Percentiles rank a stretch among this genome's conserved stretches.
phyloP scores from a whole-genome alignment of 257 asterid genomes.

The Solanum virginianum region DNA sequence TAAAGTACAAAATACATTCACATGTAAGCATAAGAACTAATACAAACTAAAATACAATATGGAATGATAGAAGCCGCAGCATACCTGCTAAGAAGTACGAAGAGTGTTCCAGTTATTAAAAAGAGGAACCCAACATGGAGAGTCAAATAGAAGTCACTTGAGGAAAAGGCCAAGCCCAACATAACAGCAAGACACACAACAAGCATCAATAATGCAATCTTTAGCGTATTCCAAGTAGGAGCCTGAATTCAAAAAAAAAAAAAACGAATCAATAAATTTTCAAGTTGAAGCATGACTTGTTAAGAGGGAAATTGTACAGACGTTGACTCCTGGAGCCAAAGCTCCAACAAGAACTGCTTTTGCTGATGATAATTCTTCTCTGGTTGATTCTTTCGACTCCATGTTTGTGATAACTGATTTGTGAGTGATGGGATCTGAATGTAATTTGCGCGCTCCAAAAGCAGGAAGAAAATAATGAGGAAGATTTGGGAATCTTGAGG shows the following conservation, averaged over 20 bases:
- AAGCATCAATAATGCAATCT: constrained; percentile 70
- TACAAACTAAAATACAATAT: not conserved
- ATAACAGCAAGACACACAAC: constrained; percentile 63
- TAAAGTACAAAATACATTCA: not conserved
- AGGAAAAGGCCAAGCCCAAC: constrained; percentile 78
- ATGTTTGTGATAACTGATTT: not conserved
- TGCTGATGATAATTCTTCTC: not conserved
- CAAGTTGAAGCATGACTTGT: not conserved
- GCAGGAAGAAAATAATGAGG: not conserved
- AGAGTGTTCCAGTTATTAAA: constrained; percentile 56
- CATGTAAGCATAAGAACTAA: not conserved
- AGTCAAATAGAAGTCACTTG: constrained; percentile 51
- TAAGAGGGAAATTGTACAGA: not conserved
- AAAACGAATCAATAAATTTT: not conserved
- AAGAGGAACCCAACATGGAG: constrained; percentile 73
- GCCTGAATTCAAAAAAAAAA: constrained; percentile 24
- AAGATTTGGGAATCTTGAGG: not conserved
- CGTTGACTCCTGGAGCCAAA: not conserved
- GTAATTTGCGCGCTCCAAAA: not conserved
- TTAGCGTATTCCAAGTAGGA: constrained; percentile 82
- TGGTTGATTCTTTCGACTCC: not conserved
- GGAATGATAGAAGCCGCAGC: not conserved
- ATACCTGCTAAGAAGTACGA: constrained; percentile 74
- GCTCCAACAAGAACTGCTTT: not conserved
- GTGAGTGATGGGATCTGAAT: not conserved